These are phyloP conservation scores for Fusarium armeniacum DNA, from an alignment of 2,329 filamentous ascomycete genomes.

Conservation along the genomic window DNA sequence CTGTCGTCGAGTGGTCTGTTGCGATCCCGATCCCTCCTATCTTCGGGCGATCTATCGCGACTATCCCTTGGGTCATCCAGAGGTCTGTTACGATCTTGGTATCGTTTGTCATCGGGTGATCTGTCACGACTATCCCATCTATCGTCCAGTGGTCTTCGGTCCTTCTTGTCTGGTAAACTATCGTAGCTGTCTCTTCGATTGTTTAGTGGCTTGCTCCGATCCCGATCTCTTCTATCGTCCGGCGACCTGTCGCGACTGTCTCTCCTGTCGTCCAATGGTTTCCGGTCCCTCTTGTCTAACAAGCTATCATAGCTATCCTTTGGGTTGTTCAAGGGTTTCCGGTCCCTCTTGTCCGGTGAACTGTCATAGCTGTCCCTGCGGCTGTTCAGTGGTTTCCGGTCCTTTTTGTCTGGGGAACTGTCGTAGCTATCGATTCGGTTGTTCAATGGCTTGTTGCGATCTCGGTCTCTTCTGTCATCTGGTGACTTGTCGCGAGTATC, in stretches of 20 bases:
- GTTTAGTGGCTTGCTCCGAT: not conserved
- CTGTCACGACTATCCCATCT: not conserved
- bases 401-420: not conserved
- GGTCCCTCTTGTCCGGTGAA: not conserved
- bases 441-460: not conserved
- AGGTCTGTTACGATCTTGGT: not conserved
- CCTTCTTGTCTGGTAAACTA: not conserved
- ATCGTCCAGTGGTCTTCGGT: not conserved
- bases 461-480: slow-evolving; percentile 4
- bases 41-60: not conserved
- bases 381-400: not conserved
- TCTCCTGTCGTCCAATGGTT: not conserved
- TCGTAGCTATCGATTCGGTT: not conserved
- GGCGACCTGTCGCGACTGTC: slow-evolving; percentile 1
- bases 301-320: slow-evolving; percentile 1
- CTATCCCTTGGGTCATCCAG: not conserved
- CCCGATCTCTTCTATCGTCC: not conserved
- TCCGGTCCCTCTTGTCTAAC: not conserved
- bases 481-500: not conserved
- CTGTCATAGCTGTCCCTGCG: not conserved
- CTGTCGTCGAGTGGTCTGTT: slow-evolving; percentile 1
- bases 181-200: not conserved
- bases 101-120: not conserved
- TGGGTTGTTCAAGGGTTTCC: not conserved
- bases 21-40: not conserved